A percentile compares a stretch with the other conserved stretches of the same genome.
Conservation (phyloP, 495 filamentous ascomycete species). For the Penicillium waksmanii region DNA sequence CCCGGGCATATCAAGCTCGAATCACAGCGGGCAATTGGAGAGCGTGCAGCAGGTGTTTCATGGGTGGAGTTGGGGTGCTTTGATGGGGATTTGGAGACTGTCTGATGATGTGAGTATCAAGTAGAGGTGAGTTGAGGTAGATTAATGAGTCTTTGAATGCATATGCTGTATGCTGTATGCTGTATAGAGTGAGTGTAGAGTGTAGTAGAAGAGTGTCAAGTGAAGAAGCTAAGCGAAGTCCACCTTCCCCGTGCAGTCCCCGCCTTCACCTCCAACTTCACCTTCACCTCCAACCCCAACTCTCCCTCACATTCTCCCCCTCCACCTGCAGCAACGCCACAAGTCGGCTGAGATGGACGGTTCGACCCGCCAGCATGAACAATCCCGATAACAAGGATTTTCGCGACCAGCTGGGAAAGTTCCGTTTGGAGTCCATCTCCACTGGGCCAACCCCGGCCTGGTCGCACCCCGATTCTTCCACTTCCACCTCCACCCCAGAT, state of each 20-base stretch:
- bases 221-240: too few species aligned
- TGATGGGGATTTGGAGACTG: background rate
- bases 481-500: background rate
- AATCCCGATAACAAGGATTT: constrained; percentile 45
- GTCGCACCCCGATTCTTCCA: constrained; percentile 15
- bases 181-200: too few species aligned
- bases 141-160: too few species aligned
- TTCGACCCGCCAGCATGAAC: constrained; percentile 30
- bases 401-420: constrained; percentile 51
- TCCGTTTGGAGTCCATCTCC: constrained; percentile 42
- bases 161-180: too few species aligned
- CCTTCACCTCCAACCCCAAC: background rate
- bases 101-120: background rate
- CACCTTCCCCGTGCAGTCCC: too few species aligned
- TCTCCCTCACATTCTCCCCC: background rate
- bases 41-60: background rate
- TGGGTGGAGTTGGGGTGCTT: background rate
- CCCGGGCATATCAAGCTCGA: background rate
- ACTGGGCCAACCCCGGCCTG: constrained; percentile 18
- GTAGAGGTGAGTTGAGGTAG: too few species aligned
- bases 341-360: background rate
- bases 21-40: background rate
- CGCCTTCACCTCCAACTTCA: background rate
- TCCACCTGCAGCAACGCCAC: background rate
- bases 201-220: too few species aligned